Conservation (phyloP, 306 rosid species). For the Sophora flavescens region DNA sequence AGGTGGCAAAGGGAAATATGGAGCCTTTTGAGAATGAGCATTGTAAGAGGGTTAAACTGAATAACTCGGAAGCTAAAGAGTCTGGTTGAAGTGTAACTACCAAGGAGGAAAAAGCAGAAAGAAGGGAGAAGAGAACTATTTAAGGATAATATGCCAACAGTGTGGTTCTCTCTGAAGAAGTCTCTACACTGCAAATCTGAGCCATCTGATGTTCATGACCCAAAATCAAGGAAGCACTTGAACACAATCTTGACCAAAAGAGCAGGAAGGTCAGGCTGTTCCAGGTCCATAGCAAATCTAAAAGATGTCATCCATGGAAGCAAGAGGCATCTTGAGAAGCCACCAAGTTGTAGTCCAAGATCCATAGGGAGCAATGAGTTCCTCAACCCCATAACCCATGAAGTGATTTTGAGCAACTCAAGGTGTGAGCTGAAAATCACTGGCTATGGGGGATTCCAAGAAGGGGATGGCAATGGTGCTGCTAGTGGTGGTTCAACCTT, state of each 20-base stretch:
- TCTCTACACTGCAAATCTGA: constrained; percentile 91
- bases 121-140: background rate
- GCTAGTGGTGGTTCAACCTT: constrained; percentile 60
- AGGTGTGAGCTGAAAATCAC: constrained; percentile 89
- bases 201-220: constrained; percentile 89
- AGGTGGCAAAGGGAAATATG: constrained; percentile 44
- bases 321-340: constrained; percentile 78
- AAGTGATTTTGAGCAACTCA: constrained; percentile 86
- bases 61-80: constrained; percentile 36
- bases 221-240: constrained; percentile 73
- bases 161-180: constrained; percentile 84
- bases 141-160: constrained; percentile 70
- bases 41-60: background rate
- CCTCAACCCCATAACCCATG: constrained; percentile 89
- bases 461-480: constrained; percentile 52
- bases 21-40: constrained; percentile 48
- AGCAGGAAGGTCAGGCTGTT: constrained; percentile 82
- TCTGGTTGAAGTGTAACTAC: constrained; percentile 20
- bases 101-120: constrained; percentile 1
- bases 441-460: constrained; percentile 74
- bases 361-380: constrained; percentile 95
- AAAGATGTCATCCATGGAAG: constrained; percentile 94
- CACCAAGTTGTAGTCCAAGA: constrained; percentile 91
- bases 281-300: constrained; percentile 90
- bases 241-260: constrained; percentile 76